Conservation (phyloP, 176 grass and related monocot genomes). For the Ensete glaucum region DNA sequence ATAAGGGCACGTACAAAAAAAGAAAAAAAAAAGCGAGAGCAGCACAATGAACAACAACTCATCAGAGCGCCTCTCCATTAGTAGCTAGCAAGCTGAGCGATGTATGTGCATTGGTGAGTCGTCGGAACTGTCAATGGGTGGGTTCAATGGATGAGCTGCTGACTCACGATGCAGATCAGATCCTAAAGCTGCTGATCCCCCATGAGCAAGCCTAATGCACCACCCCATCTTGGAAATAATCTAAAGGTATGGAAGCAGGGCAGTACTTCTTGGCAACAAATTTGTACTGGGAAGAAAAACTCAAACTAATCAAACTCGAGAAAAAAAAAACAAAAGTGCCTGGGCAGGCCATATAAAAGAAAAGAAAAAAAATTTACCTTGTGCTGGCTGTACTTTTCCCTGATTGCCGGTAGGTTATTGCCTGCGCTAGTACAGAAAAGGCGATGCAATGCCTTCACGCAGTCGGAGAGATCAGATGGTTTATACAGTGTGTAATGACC, state of each 20-base stretch:
- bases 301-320: not conserved
- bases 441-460: slow-evolving; percentile 55
- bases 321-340: not conserved
- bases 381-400: slow-evolving; percentile 95
- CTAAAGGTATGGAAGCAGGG: slow-evolving; percentile 39
- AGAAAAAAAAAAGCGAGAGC: no score
- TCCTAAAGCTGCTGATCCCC: no score
- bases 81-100: no score
- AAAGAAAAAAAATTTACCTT: slow-evolving; percentile 34
- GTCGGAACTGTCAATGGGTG: no score
- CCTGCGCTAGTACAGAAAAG: slow-evolving; percentile 55
- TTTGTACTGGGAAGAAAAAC: slow-evolving; percentile 49
- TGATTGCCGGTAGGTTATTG: slow-evolving; percentile 72
- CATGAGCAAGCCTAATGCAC: slow-evolving; percentile 14
- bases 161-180: no score
- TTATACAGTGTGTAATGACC: slow-evolving; percentile 79
- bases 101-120: no score
- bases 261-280: slow-evolving; percentile 78
- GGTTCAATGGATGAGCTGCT: no score
- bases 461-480: slow-evolving; percentile 50
- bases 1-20: no score
- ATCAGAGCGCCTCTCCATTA: no score
- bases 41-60: no score
- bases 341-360: not conserved
- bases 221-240: slow-evolving; percentile 47